Percentiles rank a stretch among this genome's conserved stretches.
These are phyloP conservation scores for Hypoxylon sp. DNA, from an alignment of 2,329 filamentous ascomycete species.

Conservation along the genomic window DNA sequence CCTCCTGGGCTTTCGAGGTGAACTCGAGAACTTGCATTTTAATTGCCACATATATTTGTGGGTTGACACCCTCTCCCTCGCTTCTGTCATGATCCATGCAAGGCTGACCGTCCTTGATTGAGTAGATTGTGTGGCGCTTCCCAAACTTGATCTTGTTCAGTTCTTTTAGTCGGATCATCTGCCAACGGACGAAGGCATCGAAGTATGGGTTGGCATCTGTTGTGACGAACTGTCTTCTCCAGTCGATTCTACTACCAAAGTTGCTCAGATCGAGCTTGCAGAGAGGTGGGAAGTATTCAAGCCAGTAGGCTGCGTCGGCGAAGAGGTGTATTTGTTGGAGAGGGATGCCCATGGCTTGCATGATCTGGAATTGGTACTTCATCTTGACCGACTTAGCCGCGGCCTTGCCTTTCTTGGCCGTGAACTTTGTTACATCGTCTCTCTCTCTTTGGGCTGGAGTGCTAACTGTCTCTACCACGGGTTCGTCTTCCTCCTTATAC, in stretches of 20 bases:
- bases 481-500: slow-evolving; percentile 74
- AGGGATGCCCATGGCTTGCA: slow-evolving; percentile 91
- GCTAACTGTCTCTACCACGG: slow-evolving; percentile 61
- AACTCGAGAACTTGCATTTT: slow-evolving; percentile 94
- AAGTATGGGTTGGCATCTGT: slow-evolving; percentile 98
- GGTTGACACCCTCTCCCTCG: slow-evolving; percentile 83
- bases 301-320: slow-evolving; percentile 91
- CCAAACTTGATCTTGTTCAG: slow-evolving; percentile 94
- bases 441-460: slow-evolving; percentile 75
- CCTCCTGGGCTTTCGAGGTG: slow-evolving; percentile 80
- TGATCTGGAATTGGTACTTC: slow-evolving; percentile 94
- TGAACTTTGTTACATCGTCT: slow-evolving; percentile 92
- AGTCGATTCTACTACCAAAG: slow-evolving; percentile 91
- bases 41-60: slow-evolving; percentile 92
- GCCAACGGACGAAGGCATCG: slow-evolving; percentile 95
- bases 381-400: slow-evolving; percentile 90
- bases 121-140: slow-evolving; percentile 94
- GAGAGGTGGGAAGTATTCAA: slow-evolving; percentile 89
- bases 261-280: slow-evolving; percentile 84
- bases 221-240: slow-evolving; percentile 92
- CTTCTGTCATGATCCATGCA: slow-evolving; percentile 90
- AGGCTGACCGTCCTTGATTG: slow-evolving; percentile 87
- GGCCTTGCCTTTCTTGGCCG: slow-evolving; percentile 92
- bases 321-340: slow-evolving; percentile 93
- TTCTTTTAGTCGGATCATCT: slow-evolving; percentile 93